Base-by-base conservation (phyloP, 2,329 filamentous ascomycete species). In the Capronia coronata region DNA sequence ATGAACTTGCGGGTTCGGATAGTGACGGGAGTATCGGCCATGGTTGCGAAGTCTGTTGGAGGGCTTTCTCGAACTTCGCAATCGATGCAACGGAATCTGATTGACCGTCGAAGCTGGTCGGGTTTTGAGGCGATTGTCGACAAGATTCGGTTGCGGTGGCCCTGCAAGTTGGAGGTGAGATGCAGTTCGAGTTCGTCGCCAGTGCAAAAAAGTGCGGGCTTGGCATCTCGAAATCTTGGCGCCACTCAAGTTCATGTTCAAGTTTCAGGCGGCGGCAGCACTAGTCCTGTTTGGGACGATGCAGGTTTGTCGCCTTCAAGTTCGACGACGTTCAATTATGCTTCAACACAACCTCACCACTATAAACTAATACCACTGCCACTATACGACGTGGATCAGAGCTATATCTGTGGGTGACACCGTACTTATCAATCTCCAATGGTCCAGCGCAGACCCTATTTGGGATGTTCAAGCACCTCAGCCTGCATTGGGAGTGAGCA, bases 1-100 rank as follows among this genome's bases (percentile, higher is more conserved):
- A 97, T 94, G 87, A 98, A 98, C 82, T 97, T 97, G 87, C 93
- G 91, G 77, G 93, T 98, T 80, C 93, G 83, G 78, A 90, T 77
- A 68, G 85, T 89, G 72, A 89, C 84, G 71, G 84, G 69, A 65
- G 69, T 75, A 72, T 87, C 84, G 77, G 90, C 86, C 91, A 96
- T 95, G 75, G 76, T 94, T 78, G 76, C 76, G 48, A 37, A 30
- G 16, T 22, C 8, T 27, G 29, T 6, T 18, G 13, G 14, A 11
- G 2, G 34, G 34, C 4, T 9, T 37, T 19, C 14, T 19, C 14
- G 34, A 37, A 37, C 34, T 37, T 11, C n/a, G n/a, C n/a, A n/a
- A n/a, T n/a, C n/a, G n/a, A n/a, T n/a, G 29, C 29, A 32, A 32
- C 7, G 7, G 29, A 37, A 32, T 25, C 40, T 23, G n/a, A 22